These are phyloP conservation scores for Aspergillus transmontanensis DNA, from an alignment of 2,329 filamentous ascomycete genomes.

Conservation along the genomic window DNA sequence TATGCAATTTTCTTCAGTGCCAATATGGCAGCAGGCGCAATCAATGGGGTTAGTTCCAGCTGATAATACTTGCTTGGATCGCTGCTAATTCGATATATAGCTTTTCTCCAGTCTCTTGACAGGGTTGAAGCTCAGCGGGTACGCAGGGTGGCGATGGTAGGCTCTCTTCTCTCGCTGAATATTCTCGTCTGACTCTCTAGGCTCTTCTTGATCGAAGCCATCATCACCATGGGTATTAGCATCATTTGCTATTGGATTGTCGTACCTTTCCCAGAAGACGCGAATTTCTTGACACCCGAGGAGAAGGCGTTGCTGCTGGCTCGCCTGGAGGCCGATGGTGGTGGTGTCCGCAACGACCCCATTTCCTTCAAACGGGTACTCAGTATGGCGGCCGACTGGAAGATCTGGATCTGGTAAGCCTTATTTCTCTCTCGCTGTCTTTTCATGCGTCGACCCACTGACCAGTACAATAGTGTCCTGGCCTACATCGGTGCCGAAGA, in stretches of 20 bases:
- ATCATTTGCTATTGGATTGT: slow-evolving; percentile 18
- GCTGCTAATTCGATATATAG: slow-evolving; percentile 1
- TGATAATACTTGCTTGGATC: neutral
- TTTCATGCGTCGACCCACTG: neutral
- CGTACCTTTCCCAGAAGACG: slow-evolving; percentile 19
- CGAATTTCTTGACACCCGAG: slow-evolving; percentile 14
- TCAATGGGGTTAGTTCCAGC: slow-evolving; percentile 13
- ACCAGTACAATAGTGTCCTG: slow-evolving; percentile 18
- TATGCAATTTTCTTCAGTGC: slow-evolving; percentile 20
- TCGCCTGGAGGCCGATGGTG: slow-evolving; percentile 15
- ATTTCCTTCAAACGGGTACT: slow-evolving; percentile 7
- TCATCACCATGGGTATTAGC: slow-evolving; percentile 18
- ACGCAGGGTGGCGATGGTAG: slow-evolving; percentile 19
- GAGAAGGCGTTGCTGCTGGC: slow-evolving; percentile 18
- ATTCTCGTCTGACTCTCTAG: neutral
- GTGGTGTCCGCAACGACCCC: slow-evolving; percentile 6
- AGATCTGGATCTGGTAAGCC: slow-evolving; percentile 27
- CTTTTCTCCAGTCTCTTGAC: slow-evolving; percentile 15
- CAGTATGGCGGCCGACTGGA: slow-evolving; percentile 16
- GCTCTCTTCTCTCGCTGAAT: neutral
- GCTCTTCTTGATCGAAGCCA: slow-evolving; percentile 20
- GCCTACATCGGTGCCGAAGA: slow-evolving; percentile 20
- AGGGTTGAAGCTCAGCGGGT: slow-evolving; percentile 17
- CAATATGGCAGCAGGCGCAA: slow-evolving; percentile 18
- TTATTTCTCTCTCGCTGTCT: neutral